Conservation (phyloP, 2,329 filamentous ascomycete genomes). For the Botrytis sinoallii region DNA sequence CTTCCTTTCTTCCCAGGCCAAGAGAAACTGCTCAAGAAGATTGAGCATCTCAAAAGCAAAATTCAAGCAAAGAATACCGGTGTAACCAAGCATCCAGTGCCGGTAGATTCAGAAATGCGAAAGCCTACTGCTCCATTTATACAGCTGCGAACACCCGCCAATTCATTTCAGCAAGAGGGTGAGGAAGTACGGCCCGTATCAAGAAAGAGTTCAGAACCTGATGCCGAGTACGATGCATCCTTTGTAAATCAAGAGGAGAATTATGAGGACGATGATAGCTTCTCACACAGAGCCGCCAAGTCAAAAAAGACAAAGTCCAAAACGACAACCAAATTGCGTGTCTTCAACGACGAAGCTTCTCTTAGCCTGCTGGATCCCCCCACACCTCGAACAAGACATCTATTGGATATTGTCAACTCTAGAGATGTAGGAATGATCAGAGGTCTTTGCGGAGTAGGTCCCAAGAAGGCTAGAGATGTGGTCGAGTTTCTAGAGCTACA, state of each 20-base stretch:
- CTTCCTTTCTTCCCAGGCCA: conserved; percentile 84
- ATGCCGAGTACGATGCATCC: conserved; percentile 39
- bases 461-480: conserved; percentile 65
- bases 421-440: conserved; percentile 64
- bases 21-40: conserved; percentile 70
- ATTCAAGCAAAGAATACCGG: conserved; percentile 43
- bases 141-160: conserved; percentile 27
- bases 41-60: conserved; percentile 57
- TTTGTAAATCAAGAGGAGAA: conserved; percentile 41
- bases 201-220: conserved; percentile 28
- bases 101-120: conserved; percentile 22
- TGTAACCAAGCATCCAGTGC: conserved; percentile 7
- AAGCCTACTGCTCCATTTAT: conserved; percentile 28
- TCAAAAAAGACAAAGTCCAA: conserved; percentile 37
- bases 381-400: conserved; percentile 50
- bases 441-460: conserved; percentile 65
- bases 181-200: conserved; percentile 29
- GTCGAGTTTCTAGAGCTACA: conserved; percentile 53
- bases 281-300: conserved; percentile 35
- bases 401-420: conserved; percentile 72
- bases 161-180: conserved; percentile 29
- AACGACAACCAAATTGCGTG: conserved; percentile 32
- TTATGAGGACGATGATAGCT: conserved; percentile 40
- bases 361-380: conserved; percentile 41
- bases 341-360: conserved; percentile 41